Conservation (phyloP, 805 yeast genomes). For the Cyberlindnera amylophila region DNA sequence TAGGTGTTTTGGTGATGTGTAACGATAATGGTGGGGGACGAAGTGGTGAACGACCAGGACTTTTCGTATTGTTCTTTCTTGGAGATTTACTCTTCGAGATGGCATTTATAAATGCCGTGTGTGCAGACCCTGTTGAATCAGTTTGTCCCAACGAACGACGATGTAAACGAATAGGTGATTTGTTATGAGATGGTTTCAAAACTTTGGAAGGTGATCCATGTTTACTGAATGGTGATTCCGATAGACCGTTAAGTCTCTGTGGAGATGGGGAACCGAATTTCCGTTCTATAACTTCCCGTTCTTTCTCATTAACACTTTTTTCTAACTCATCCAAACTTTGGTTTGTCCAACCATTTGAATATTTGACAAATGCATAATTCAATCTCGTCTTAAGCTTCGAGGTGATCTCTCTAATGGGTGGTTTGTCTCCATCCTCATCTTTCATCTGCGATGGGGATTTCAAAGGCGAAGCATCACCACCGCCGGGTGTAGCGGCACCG, state of each 20-base stretch:
- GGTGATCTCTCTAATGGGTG: constrained; percentile 39
- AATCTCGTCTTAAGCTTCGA: constrained; percentile 37
- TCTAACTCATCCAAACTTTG: constrained; percentile 29
- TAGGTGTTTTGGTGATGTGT: constrained; percentile 8
- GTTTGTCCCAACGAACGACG: constrained; percentile 19
- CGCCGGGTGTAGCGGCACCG: not conserved
- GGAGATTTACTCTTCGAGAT: constrained; percentile 32
- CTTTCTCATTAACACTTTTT: constrained; percentile 13
- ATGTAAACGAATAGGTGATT: constrained; percentile 11
- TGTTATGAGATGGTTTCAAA: constrained; percentile 15
- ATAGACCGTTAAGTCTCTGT: constrained; percentile 2
- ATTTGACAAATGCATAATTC: constrained; percentile 38
- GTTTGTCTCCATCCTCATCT: constrained; percentile 25
- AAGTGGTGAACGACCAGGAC: constrained; percentile 4
- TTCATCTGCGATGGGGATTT: constrained; percentile 24
- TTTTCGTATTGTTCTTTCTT: constrained; percentile 15
- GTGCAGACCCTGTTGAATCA: constrained; percentile 34
- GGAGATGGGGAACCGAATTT: constrained; percentile 1
- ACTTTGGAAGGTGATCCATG: constrained; percentile 10
- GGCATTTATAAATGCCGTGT: constrained; percentile 37
- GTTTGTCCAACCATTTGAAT: constrained; percentile 31
- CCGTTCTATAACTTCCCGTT: not conserved
- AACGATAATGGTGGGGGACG: constrained; percentile 8
- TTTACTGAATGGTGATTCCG: constrained; percentile 9
- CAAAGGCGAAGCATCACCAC: constrained; percentile 19